Base-by-base conservation (phyloP, 2,329 filamentous ascomycete species). In the Apiospora arundinis region DNA sequence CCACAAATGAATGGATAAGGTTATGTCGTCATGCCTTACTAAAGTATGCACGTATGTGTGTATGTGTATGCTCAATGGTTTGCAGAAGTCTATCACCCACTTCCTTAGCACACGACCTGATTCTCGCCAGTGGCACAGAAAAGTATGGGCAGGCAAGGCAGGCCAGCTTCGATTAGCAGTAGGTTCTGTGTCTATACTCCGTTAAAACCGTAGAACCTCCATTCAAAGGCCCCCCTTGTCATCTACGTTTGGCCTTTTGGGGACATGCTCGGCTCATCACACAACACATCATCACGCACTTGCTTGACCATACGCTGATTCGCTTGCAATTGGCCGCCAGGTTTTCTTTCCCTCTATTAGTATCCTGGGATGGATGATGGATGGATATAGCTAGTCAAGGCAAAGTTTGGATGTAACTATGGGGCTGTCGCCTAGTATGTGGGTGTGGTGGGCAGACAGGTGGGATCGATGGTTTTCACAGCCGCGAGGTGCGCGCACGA, bases 301-400 rank as follows among this genome's bases (percentile, higher is more conserved):
- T n/a, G 8, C 21, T 63, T n/a, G 8, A 40, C 21, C 28, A 21
- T n/a, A 23, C 32, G 56, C 56, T 63, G 32, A 28, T 18, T 63
- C 56, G 56, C 56, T 63, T 63, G 56, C 56, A 16, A 74, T 72
- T 72, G 72, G 72, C 72, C 44, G 73, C 74, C 76, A 75, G 70
- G 68, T 74, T 78, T 79, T 77, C 32, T 32, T 32, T 32, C 76
- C 56, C 56, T 18, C 37, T 63, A 63, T 21, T 40, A 23, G 56
- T 14, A 12, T 32, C 56, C 56, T 32, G 32, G 56, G n/a, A 63
- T n/a, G 56, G 9, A 63, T 63, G n/a, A 63, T n/a, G 56, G 9
- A 63, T 63, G 56, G 9, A 63, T 63, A 32, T 63, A 63, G 32
- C 21, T 63, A 40, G 25, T 23, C 21, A 44, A 49, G 23, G 21